A percentile compares a stretch with the other conserved stretches of the same genome.
These are phyloP conservation scores for Penicillium herquei DNA, from an alignment of 495 filamentous ascomycete genomes.

Conservation along the genomic window DNA sequence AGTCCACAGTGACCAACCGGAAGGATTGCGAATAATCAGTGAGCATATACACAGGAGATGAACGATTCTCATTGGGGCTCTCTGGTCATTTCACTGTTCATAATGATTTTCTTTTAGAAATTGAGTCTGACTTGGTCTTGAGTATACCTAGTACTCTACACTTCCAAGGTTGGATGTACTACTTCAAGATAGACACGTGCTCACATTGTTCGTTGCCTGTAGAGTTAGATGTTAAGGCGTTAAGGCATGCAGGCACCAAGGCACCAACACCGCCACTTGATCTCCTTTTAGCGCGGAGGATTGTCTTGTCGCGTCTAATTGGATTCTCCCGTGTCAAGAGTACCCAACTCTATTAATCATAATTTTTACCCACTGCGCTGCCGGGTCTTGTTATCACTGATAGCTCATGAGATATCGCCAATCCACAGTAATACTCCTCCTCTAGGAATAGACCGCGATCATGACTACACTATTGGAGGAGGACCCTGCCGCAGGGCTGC, in stretches of 20 bases:
- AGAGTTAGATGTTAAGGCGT: neutral
- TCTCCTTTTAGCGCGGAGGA: constrained; percentile 1
- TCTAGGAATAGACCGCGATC: neutral
- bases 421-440: neutral
- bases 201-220: no score
- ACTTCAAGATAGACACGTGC: no score
- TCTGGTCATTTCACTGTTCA: no score
- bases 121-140: no score
- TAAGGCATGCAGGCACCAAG: no score
- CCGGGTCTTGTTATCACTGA: no score
- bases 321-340: neutral
- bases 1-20: neutral
- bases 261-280: neutral
- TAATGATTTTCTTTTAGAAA: no score
- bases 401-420: neutral
- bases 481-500: constrained; percentile 27
- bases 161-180: no score
- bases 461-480: constrained; percentile 33
- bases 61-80: no score
- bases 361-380: neutral
- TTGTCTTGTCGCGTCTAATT: neutral
- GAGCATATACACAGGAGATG: no score
- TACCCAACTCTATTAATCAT: neutral
- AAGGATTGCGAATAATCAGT: neutral
- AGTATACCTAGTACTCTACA: no score